Evolutionary conservation across 2,329 filamentous ascomycete genomes (phyloP).

Genomic region (Cladophialophora chaetospira): DNA sequence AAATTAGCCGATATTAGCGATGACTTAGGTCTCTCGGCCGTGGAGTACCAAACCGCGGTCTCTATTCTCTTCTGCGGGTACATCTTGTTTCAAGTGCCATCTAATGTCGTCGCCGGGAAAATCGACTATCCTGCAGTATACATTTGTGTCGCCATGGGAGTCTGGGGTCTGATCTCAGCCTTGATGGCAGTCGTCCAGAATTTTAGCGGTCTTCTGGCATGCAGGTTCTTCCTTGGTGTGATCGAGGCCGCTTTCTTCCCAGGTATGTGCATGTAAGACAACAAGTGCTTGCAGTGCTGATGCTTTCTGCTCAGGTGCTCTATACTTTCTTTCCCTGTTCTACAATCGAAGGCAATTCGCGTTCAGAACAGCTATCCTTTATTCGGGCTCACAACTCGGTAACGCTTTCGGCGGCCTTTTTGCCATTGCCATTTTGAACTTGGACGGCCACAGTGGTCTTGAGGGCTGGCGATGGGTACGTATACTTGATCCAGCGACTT

Average conservation of each 20-base stretch:
- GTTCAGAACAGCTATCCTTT: conserved; percentile 61
- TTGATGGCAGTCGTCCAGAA: conserved; percentile 56
- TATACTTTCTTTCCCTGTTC: conserved; percentile 45
- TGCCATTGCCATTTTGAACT: conserved; percentile 59
- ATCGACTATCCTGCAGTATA: conserved; percentile 55
- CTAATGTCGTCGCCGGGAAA: conserved; percentile 55
- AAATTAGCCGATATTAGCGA: conserved; percentile 54
- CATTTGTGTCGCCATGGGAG: conserved; percentile 56
- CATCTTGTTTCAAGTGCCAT: conserved; percentile 58
- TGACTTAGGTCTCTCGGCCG: conserved; percentile 41
- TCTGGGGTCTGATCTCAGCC: conserved; percentile 64
- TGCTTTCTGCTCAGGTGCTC: conserved; percentile 34
- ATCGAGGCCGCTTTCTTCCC: conserved; percentile 64
- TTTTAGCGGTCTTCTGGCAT: conserved; percentile 57
- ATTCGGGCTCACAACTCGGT: conserved; percentile 62
- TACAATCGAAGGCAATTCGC: conserved; percentile 50
- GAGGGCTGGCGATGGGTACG: conserved; percentile 59
- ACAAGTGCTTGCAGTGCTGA: neutral
- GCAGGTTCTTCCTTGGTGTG: conserved; percentile 63
- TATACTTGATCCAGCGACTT: conserved; percentile 36
- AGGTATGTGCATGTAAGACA: neutral
- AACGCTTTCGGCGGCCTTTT: conserved; percentile 63
- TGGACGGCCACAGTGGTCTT: conserved; percentile 58
- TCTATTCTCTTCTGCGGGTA: conserved; percentile 60
- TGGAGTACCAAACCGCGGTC: conserved; percentile 42